phyloP scores from a whole-genome alignment of 345 rosid species.

The Lepidium sativum region DNA sequence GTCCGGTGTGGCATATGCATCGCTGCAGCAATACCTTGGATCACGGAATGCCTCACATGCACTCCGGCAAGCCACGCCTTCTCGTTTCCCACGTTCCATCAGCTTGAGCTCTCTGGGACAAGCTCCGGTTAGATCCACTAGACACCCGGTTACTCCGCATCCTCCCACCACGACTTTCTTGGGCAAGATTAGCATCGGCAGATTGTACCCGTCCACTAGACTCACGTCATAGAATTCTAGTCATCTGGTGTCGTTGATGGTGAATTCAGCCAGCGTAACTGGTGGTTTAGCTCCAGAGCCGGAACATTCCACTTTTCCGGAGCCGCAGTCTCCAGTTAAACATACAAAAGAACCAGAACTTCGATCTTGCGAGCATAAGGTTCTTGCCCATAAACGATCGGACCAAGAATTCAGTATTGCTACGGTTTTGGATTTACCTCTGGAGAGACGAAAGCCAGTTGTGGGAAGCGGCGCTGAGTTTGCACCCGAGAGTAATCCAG shows the following conservation, averaged over 20 bases:
- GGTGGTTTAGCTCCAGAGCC: slow-evolving; percentile 78
- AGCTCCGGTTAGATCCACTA: slow-evolving; percentile 68
- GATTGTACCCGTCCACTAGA: slow-evolving; percentile 65
- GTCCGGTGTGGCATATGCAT: slow-evolving; percentile 64
- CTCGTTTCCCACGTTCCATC: slow-evolving; percentile 28
- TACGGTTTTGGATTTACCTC: slow-evolving; percentile 54
- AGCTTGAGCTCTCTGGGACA: slow-evolving; percentile 57
- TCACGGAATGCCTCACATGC: slow-evolving; percentile 86
- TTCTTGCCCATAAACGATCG: slow-evolving; percentile 84
- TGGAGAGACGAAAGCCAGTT: slow-evolving; percentile 59
- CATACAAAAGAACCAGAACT: slow-evolving; percentile 44
- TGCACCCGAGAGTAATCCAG: slow-evolving; percentile 82
- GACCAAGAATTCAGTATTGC: slow-evolving; percentile 61
- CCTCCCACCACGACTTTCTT: slow-evolving; percentile 34
- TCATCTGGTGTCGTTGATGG: slow-evolving; percentile 62
- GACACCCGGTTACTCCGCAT: slow-evolving; percentile 82
- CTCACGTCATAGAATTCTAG: slow-evolving; percentile 82
- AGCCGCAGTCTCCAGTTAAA: slow-evolving; percentile 75
- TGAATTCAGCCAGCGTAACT: slow-evolving; percentile 85
- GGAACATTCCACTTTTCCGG: slow-evolving; percentile 53
- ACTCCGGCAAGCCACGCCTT: slow-evolving; percentile 64
- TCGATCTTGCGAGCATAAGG: slow-evolving; percentile 40
- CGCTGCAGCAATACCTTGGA: slow-evolving; percentile 71
- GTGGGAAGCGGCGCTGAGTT: slow-evolving; percentile 54
- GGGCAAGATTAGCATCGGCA: slow-evolving; percentile 57